Evolutionary conservation across 1,139 yeast species (phyloP).

Genomic region (Candida mesenterica): DNA sequence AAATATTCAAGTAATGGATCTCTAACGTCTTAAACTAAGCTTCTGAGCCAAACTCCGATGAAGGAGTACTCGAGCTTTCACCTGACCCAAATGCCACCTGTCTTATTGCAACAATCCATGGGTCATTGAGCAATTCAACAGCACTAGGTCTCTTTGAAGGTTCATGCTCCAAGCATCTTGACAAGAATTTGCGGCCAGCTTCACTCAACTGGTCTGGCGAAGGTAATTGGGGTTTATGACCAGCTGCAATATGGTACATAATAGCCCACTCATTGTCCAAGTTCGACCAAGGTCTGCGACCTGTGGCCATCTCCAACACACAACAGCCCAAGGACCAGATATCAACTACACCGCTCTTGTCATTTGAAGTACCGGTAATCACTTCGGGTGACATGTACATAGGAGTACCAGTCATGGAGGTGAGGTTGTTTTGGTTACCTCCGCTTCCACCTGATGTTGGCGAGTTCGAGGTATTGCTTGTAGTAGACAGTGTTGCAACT

Average conservation of each 20-base stretch:
- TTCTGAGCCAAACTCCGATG: constrained; percentile 27
- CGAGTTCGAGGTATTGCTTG: constrained; percentile 1
- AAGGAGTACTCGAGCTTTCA: constrained; percentile 40
- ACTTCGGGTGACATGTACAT: constrained; percentile 99
- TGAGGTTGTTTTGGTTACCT: constrained; percentile 27
- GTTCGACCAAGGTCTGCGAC: constrained; percentile 85
- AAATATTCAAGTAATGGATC: too few relatives aligned
- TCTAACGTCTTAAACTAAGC: too few relatives aligned
- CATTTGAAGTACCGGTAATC: constrained; percentile 72
- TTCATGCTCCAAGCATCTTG: constrained; percentile 78
- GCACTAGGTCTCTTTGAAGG: constrained; percentile 79
- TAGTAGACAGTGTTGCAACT: constrained; percentile 10
- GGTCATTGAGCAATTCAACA: constrained; percentile 79
- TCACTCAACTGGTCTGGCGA: constrained; percentile 71
- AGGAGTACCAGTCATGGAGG: constrained; percentile 89
- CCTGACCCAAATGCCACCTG: constrained; percentile 61
- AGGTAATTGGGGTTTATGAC: constrained; percentile 87
- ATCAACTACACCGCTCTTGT: constrained; percentile 73
- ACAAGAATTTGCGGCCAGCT: constrained; percentile 68
- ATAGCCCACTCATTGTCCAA: constrained; percentile 97
- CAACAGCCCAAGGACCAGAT: constrained; percentile 86
- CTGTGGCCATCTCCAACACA: constrained; percentile 79
- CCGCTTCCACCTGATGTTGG: constrained; percentile 13
- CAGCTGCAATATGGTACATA: constrained; percentile 97
- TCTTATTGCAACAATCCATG: constrained; percentile 81